Evolutionary conservation across 176 grass and related monocot species (phyloP).

Genomic region (Poa pratensis): DNA sequence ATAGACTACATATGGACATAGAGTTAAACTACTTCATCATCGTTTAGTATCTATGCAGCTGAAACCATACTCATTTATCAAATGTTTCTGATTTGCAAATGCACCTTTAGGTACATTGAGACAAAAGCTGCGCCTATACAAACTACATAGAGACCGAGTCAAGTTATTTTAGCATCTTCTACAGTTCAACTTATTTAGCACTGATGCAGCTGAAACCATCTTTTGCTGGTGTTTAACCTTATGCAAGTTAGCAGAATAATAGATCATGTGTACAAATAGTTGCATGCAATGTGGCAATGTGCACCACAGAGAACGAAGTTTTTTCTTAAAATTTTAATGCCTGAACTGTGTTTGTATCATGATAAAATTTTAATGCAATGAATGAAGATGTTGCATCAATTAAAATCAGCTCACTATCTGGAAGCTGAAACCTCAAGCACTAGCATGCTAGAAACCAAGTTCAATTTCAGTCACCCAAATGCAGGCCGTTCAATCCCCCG

Average conservation of each 20-base stretch:
- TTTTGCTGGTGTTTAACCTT: constrained; percentile 9
- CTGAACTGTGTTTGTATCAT: neutral
- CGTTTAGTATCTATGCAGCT: neutral
- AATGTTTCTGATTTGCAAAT: too few species aligned
- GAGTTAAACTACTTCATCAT: neutral
- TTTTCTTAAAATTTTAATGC: too few species aligned
- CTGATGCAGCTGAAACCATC: neutral
- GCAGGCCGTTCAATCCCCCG: neutral
- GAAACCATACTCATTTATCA: neutral
- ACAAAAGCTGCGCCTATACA: too few species aligned
- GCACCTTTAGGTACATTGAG: too few species aligned
- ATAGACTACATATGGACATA: neutral
- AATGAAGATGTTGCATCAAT: neutral
- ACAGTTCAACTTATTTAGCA: neutral
- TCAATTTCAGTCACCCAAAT: neutral
- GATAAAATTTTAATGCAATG: too few species aligned
- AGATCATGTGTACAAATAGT: neutral
- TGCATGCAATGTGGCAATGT: neutral
- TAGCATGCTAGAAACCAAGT: neutral
- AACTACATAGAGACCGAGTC: neutral
- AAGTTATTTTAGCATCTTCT: neutral
- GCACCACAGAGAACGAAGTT: neutral
- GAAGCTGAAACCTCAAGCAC: neutral
- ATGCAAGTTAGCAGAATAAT: neutral
- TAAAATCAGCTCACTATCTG: neutral